Percentiles rank a stretch among this genome's conserved stretches.
These are phyloP conservation scores for Viola pubescens DNA, from an alignment of 441 rosid genomes.

Conservation along the genomic window DNA sequence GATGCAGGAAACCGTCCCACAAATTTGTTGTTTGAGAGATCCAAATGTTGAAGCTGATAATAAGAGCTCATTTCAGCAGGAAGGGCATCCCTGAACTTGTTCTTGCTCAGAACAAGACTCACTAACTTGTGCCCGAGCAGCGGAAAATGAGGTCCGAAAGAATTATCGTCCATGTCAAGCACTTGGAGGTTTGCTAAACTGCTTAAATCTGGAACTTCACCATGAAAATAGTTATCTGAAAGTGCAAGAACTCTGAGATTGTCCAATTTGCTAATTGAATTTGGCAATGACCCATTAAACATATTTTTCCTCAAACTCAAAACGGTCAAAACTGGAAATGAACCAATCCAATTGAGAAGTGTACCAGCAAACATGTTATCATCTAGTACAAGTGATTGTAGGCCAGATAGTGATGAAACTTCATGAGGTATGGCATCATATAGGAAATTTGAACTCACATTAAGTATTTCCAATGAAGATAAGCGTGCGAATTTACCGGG, in stretches of 20 bases:
- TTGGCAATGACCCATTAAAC: conserved; percentile 67
- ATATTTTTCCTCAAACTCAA: conserved; percentile 66
- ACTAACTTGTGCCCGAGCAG: conserved; percentile 60
- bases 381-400: conserved; percentile 78
- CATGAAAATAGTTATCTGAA: conserved; percentile 63
- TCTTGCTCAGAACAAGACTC: conserved; percentile 61
- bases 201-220: conserved; percentile 64
- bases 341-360: conserved; percentile 57
- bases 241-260: conserved; percentile 73
- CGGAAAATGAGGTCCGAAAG: conserved; percentile 70
- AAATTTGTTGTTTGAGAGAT: conserved; percentile 65
- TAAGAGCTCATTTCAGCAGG: conserved; percentile 47
- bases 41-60: conserved; percentile 73
- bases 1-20: conserved; percentile 69
- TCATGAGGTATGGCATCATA: conserved; percentile 59
- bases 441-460: conserved; percentile 72
- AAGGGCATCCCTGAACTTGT: conserved; percentile 72
- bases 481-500: conserved; percentile 64
- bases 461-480: conserved; percentile 66
- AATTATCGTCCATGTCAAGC: conserved; percentile 79
- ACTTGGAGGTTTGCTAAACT: conserved; percentile 75
- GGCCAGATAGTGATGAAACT: conserved; percentile 46
- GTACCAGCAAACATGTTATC: conserved; percentile 66
- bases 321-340: conserved; percentile 51
- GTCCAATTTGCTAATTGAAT: conserved; percentile 49